phyloP scores from a whole-genome alignment of 176 grass and related monocot species.

The Zea luxurians region DNA sequence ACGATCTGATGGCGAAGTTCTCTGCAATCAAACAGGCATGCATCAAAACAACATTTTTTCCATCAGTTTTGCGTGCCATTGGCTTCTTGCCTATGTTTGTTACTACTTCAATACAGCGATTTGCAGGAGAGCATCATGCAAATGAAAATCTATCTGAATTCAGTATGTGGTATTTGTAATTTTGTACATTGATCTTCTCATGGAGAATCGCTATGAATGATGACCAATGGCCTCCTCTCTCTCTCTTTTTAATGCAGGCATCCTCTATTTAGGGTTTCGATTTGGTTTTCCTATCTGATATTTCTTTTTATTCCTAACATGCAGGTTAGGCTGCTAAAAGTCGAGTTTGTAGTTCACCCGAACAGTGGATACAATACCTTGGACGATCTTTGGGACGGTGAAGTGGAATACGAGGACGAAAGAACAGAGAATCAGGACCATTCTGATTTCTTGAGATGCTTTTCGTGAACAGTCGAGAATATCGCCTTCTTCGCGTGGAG shows the following conservation, averaged over 20 bases:
- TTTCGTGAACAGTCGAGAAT: neutral
- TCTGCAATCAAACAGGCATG: slow-evolving; percentile 50
- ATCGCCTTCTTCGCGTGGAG: neutral
- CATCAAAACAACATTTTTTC: neutral
- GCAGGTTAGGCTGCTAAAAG: slow-evolving; percentile 42
- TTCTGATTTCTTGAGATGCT: neutral
- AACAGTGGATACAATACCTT: slow-evolving; percentile 43
- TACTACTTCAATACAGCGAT: neutral
- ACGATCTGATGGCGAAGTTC: slow-evolving; percentile 47
- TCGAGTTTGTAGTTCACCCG: slow-evolving; percentile 28
- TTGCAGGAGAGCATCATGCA: neutral
- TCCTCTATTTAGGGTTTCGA: neutral
- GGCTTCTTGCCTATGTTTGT: neutral
- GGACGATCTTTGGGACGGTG: slow-evolving; percentile 63
- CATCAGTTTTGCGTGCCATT: neutral
- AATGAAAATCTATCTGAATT: neutral
- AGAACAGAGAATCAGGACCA: neutral
- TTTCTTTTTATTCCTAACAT: slow-evolving; percentile 23
- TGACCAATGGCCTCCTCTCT: neutral
- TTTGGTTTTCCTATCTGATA: neutral
- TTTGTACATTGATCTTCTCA: neutral
- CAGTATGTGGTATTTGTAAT: neutral
- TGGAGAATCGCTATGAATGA: neutral
- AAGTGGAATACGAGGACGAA: neutral
- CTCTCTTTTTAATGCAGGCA: neutral